These are phyloP conservation scores for Globisporangium rhizosaccharum DNA, from an alignment of 352 stramenopile species.

Conservation along the genomic window DNA sequence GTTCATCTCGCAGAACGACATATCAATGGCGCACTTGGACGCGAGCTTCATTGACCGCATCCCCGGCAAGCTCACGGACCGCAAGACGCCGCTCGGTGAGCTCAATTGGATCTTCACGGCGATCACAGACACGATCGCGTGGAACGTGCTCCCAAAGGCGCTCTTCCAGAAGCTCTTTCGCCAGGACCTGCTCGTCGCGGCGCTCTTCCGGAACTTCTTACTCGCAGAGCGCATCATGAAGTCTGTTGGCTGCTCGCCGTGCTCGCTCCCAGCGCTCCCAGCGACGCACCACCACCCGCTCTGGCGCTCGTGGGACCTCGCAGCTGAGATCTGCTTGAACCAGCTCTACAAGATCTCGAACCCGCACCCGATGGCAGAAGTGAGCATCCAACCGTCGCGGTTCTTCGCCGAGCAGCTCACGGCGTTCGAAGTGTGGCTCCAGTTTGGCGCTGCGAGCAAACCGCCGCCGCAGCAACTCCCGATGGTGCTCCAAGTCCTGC, in stretches of 20 bases:
- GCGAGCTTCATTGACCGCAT: conserved; percentile 86
- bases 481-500: conserved; percentile 96
- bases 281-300: conserved; percentile 95
- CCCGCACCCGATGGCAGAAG: conserved; percentile 55
- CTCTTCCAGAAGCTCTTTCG: conserved; percentile 99
- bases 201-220: conserved; percentile 98
- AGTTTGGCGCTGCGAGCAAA: conserved; percentile 90
- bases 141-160: conserved; percentile 95
- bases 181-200: conserved; percentile 98
- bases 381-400: conserved; percentile 82
- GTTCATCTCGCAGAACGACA: conserved; percentile 94
- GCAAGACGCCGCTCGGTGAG: conserved; percentile 93
- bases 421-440: conserved; percentile 98
- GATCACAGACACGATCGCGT: conserved; percentile 99
- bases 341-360: conserved; percentile 88
- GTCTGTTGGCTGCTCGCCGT: conserved; percentile 72
- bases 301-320: conserved; percentile 98
- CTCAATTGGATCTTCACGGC: conserved; percentile 99
- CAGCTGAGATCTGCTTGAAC: conserved; percentile 96
- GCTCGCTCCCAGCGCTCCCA: conserved; percentile 93
- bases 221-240: conserved; percentile 97
- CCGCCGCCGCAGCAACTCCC: conserved; percentile 95
- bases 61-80: conserved; percentile 91
- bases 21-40: conserved; percentile 85
- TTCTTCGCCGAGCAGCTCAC: conserved; percentile 99